A percentile compares a stretch with the other conserved stretches of the same genome.
Conservation (phyloP, 495 filamentous ascomycete genomes). For the Amphirosellinia nigrospora region DNA sequence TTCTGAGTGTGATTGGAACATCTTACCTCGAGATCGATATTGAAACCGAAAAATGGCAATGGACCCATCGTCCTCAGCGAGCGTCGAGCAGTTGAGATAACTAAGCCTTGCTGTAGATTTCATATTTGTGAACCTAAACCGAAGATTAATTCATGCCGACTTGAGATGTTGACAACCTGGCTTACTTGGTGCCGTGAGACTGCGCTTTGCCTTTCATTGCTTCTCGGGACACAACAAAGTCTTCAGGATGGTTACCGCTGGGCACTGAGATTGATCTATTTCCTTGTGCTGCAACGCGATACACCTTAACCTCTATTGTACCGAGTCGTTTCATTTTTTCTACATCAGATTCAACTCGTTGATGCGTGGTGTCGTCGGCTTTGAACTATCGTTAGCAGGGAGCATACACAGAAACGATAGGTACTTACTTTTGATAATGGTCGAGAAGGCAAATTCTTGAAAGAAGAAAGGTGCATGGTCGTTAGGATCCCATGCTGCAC, state of each 20-base stretch:
- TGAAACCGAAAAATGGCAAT: constrained; percentile 16
- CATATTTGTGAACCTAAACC: neutral
- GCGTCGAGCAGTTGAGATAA: neutral
- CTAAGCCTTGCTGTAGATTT: neutral
- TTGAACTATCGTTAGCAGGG: neutral
- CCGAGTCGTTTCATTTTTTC: neutral
- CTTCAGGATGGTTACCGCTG: neutral
- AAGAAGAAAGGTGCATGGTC: neutral
- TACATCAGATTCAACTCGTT: neutral
- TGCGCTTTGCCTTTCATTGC: neutral
- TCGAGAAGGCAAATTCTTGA: constrained; percentile 13
- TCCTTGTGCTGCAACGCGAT: neutral
- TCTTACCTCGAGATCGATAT: constrained; percentile 23
- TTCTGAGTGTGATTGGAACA: neutral
- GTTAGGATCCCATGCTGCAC: neutral
- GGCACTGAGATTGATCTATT: neutral
- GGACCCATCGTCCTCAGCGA: neutral
- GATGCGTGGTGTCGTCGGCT: neutral
- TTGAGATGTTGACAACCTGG: neutral
- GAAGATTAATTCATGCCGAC: neutral
- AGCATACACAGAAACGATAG: neutral
- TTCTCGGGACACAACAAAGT: neutral
- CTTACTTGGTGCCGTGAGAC: constrained; percentile 15
- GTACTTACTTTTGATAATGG: constrained; percentile 4
- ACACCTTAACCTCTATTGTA: constrained; percentile 5